Conservation (phyloP, 768 basidiomycete genomes). For the Wakefieldia striispora region DNA sequence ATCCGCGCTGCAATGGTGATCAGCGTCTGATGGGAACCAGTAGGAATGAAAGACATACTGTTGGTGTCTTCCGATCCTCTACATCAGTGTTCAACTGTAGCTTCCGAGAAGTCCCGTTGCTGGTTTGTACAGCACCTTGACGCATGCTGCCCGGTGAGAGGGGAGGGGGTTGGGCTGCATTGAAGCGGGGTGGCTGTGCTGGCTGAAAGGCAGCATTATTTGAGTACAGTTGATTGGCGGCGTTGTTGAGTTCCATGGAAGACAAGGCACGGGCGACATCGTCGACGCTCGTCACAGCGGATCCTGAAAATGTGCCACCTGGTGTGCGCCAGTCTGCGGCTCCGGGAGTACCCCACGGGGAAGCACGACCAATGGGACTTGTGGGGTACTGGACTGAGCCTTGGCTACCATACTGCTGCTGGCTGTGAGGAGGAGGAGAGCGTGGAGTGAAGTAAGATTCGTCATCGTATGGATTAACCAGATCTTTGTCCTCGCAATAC, state of each 20-base stretch:
- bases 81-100: constrained; percentile 61
- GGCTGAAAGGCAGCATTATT: constrained; percentile 37
- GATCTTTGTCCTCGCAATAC: constrained; percentile 45
- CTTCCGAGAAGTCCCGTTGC: constrained; percentile 42
- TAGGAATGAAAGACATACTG: constrained; percentile 43
- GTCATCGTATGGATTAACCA: constrained; percentile 46
- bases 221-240: constrained; percentile 27
- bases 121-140: constrained; percentile 38
- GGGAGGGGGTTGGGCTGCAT: constrained; percentile 42
- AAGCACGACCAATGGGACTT: constrained; percentile 59
- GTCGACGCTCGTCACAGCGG: constrained; percentile 48
- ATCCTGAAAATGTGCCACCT: constrained; percentile 32
- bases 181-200: constrained; percentile 70
- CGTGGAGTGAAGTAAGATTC: constrained; percentile 53
- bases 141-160: constrained; percentile 41
- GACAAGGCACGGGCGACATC: constrained; percentile 77
- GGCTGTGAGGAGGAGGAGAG: constrained; percentile 39
- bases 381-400: constrained; percentile 43
- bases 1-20: constrained; percentile 37
- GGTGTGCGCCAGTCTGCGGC: constrained; percentile 58
- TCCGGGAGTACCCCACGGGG: constrained; percentile 60
- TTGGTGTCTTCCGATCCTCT: constrained; percentile 64
- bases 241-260: constrained; percentile 55
- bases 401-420: constrained; percentile 40
- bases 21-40: constrained; percentile 40